Evolutionary conservation across 2,329 filamentous ascomycete species (phyloP).

Genomic region (Trichoderma harzianum): DNA sequence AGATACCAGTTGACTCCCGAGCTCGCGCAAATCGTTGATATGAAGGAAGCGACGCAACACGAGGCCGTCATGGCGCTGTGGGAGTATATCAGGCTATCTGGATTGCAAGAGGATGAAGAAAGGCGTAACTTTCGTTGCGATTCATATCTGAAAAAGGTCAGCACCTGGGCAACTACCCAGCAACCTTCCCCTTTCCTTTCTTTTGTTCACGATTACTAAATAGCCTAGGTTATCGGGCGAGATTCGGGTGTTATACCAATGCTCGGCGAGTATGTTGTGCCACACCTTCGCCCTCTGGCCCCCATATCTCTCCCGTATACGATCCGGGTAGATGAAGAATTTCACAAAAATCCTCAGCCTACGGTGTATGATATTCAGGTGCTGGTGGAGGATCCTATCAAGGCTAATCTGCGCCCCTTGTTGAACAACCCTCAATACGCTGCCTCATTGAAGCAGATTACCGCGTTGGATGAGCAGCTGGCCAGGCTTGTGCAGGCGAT

Average conservation of each 20-base stretch:
- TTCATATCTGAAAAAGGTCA: constrained; percentile 71
- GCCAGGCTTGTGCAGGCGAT: constrained; percentile 80
- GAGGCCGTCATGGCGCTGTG: constrained; percentile 89
- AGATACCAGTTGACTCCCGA: constrained; percentile 75
- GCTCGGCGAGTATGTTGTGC: constrained; percentile 74
- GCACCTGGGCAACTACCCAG: constrained; percentile 24
- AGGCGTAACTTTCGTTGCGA: constrained; percentile 91
- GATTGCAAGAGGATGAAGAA: constrained; percentile 90
- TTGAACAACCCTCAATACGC: constrained; percentile 68
- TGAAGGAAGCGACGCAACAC: constrained; percentile 79
- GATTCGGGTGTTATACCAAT: constrained; percentile 82
- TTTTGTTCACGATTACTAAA: neutral
- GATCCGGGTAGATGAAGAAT: constrained; percentile 84
- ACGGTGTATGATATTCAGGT: constrained; percentile 91
- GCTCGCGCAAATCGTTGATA: constrained; percentile 80
- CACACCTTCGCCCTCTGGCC: constrained; percentile 74
- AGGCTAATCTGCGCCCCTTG: constrained; percentile 61
- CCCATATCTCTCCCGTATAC: constrained; percentile 87
- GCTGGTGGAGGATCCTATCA: constrained; percentile 76
- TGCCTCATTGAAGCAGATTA: constrained; percentile 71
- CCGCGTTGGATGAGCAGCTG: constrained; percentile 77
- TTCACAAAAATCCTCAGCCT: constrained; percentile 69
- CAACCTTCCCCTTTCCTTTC: neutral
- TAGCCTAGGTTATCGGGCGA: constrained; percentile 62
- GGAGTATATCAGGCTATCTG: constrained; percentile 87